Conservation (phyloP, 2,329 filamentous ascomycete genomes). For the Trichoderma cornu-damae region DNA sequence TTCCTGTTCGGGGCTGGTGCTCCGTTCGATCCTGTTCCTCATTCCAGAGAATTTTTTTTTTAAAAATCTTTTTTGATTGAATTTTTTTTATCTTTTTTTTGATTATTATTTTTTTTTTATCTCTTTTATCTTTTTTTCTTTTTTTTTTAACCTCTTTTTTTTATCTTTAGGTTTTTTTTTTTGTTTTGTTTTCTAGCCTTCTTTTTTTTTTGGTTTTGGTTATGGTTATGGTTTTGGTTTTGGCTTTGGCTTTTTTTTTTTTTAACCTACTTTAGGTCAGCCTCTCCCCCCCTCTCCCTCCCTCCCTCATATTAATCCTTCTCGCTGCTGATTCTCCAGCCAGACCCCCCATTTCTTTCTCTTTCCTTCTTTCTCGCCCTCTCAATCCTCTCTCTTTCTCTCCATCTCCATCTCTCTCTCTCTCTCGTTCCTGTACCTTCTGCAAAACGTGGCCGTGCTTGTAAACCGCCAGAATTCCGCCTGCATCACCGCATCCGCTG, state of each 20-base stretch:
- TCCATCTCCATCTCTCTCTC: too few relatives aligned
- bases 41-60: constrained; percentile 11
- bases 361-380: neutral
- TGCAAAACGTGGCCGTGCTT: neutral
- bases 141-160: too few relatives aligned
- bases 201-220: too few relatives aligned
- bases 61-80: too few relatives aligned
- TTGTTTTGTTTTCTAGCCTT: too few relatives aligned
- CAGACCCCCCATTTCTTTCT: constrained; percentile 15
- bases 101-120: too few relatives aligned
- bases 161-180: too few relatives aligned
- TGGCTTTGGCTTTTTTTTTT: constrained; percentile 18
- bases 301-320: neutral
- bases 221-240: too few relatives aligned
- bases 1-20: constrained; percentile 17
- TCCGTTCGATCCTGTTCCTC: constrained; percentile 14
- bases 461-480: neutral
- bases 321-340: constrained; percentile 7
- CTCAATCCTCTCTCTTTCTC: neutral
- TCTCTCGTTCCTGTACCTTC: too few relatives aligned
- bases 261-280: constrained; percentile 17
- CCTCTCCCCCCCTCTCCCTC: neutral
- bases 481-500: neutral
- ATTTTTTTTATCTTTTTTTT: too few relatives aligned
- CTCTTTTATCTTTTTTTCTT: too few relatives aligned